phyloP scores from a whole-genome alignment of 2,329 filamentous ascomycete genomes.

The Neobulgaria alba region DNA sequence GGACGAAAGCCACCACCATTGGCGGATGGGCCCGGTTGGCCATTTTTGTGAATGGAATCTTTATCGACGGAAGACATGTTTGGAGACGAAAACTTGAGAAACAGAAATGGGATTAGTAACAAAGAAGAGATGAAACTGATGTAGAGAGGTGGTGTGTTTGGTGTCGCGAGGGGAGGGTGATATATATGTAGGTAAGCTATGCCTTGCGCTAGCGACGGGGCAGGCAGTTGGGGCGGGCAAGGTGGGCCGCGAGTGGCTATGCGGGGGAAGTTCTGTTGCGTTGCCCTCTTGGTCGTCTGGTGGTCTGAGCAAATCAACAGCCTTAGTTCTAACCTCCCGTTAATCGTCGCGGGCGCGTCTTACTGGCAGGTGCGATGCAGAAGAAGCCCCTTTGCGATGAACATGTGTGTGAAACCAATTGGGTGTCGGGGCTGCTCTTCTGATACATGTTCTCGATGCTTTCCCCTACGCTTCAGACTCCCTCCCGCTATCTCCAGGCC shows the following conservation, averaged over 20 bases:
- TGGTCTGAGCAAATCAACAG: no score
- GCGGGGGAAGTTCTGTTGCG: background rate
- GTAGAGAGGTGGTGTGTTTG: slow-evolving; percentile 3
- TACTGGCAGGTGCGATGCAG: no score
- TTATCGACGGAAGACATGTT: slow-evolving; percentile 14
- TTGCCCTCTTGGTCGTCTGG: background rate
- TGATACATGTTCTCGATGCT: no score
- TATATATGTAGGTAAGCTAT: background rate
- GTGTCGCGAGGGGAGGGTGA: background rate
- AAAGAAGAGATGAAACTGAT: background rate
- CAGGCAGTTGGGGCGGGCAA: background rate
- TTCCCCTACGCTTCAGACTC: no score
- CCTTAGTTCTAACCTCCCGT: no score
- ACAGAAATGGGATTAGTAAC: background rate
- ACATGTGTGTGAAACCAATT: no score
- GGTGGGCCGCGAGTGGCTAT: no score
- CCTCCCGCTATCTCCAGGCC: background rate
- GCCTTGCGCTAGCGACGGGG: background rate
- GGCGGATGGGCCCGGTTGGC: slow-evolving; percentile 25
- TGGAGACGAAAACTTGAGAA: slow-evolving; percentile 2
- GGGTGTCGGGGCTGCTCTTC: no score
- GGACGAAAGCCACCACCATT: slow-evolving; percentile 15
- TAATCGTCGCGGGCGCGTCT: no score
- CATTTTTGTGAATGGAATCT: slow-evolving; percentile 6
- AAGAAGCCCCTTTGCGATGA: no score